Evolutionary conservation across 2,329 filamentous ascomycete genomes (phyloP).

Genomic region (Bipolaris sorokiniana): DNA sequence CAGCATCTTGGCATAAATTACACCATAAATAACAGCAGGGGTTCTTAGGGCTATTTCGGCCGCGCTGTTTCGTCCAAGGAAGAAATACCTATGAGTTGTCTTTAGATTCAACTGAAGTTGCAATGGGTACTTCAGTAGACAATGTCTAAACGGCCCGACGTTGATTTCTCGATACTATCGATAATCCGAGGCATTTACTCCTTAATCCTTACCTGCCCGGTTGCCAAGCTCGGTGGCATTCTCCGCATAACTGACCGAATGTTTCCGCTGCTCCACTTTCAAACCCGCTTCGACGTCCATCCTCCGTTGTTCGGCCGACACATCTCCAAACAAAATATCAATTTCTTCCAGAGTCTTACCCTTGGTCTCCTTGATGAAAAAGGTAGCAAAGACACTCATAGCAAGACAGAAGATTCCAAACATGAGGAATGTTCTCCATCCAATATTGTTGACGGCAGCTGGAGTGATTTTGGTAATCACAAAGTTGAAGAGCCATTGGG

Average conservation of each 20-base stretch:
- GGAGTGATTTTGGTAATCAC: slow-evolving; percentile 68
- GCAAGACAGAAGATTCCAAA: slow-evolving; percentile 57
- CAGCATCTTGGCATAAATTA: too few relatives aligned
- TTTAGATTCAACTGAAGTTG: too few relatives aligned
- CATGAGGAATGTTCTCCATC: slow-evolving; percentile 54
- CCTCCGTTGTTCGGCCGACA: slow-evolving; percentile 9
- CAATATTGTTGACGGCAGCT: slow-evolving; percentile 63
- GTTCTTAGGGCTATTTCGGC: too few relatives aligned
- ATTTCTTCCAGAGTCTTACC: slow-evolving; percentile 54
- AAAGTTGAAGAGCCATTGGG: slow-evolving; percentile 77
- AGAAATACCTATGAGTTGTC: too few relatives aligned
- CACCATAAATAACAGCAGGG: too few relatives aligned
- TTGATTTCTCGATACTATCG: neutral
- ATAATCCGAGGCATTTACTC: neutral
- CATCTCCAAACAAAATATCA: slow-evolving; percentile 53
- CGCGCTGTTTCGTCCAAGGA: too few relatives aligned
- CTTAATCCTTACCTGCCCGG: slow-evolving; percentile 3
- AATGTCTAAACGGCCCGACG: too few relatives aligned
- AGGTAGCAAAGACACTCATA: slow-evolving; percentile 54
- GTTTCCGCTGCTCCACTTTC: slow-evolving; percentile 10
- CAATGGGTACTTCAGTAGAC: too few relatives aligned
- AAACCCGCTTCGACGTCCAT: slow-evolving; percentile 10
- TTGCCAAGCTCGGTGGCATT: slow-evolving; percentile 6
- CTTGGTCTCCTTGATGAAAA: slow-evolving; percentile 54
- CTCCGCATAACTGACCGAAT: slow-evolving; percentile 8